Percentiles rank a stretch among this genome's conserved stretches.
Conservation (phyloP, 1,139 yeast genomes). For the Taphrina populina region DNA sequence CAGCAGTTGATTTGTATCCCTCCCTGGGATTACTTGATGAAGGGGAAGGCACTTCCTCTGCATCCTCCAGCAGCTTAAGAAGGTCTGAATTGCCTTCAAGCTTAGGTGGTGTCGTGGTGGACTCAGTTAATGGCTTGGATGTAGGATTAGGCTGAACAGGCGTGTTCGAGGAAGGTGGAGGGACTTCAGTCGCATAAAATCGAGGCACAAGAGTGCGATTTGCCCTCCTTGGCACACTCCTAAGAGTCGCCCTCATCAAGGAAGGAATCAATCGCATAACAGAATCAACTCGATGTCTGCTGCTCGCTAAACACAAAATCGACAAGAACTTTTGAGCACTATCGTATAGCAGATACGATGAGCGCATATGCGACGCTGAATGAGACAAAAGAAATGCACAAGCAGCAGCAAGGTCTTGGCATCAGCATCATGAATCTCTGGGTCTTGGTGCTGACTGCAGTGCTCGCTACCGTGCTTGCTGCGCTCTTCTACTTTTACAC, state of each 20-base stretch:
- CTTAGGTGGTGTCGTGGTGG: conserved; percentile 16
- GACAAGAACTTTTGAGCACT: too few relatives aligned
- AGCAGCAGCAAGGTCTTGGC: too few relatives aligned
- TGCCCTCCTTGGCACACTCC: conserved; percentile 1
- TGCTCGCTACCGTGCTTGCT: conserved; percentile 14
- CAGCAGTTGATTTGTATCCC: conserved; percentile 47
- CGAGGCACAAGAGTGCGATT: neutral
- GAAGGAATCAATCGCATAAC: too few relatives aligned
- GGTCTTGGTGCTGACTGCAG: conserved; percentile 3
- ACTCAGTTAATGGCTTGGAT: conserved; percentile 2
- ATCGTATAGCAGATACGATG: too few relatives aligned
- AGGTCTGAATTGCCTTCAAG: conserved; percentile 26
- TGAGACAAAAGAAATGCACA: too few relatives aligned
- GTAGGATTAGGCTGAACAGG: conserved; percentile 10
- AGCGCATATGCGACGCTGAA: too few relatives aligned
- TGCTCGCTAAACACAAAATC: too few relatives aligned
- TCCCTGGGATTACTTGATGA: conserved; percentile 30
- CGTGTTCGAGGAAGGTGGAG: conserved; percentile 4
- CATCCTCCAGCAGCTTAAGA: conserved; percentile 20
- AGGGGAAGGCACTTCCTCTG: conserved; percentile 22
- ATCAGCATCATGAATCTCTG: too few relatives aligned
- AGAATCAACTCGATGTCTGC: too few relatives aligned
- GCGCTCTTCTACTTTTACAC: conserved; percentile 6
- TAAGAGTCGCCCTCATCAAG: too few relatives aligned
- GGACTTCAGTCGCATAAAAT: conserved; percentile 12